Evolutionary conservation across 306 rosid species (phyloP).

Genomic region (Biancaea sappan): DNA sequence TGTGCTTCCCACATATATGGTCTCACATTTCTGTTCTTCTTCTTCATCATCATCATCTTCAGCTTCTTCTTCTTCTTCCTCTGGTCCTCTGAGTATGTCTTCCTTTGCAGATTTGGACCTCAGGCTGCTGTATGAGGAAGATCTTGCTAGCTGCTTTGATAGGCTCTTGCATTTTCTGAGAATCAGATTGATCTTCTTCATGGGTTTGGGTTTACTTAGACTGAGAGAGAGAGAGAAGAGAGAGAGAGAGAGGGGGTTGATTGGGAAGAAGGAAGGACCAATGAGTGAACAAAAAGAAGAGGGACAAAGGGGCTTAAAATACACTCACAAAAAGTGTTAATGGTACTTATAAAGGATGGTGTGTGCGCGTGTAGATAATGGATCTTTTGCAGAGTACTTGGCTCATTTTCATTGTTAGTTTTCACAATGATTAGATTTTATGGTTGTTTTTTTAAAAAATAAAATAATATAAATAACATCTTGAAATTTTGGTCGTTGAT

Average conservation of each 20-base stretch:
- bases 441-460: too few species aligned
- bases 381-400: too few species aligned
- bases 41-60: background rate
- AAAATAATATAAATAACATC: too few species aligned
- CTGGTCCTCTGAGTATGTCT: constrained; percentile 41
- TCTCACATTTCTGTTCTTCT: constrained; percentile 36
- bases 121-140: constrained; percentile 70
- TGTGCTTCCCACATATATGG: constrained; percentile 76
- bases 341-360: constrained; percentile 37
- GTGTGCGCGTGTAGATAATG: too few species aligned
- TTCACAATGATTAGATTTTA: too few species aligned
- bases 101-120: constrained; percentile 75
- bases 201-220: constrained; percentile 22
- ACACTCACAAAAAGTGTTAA: constrained; percentile 45
- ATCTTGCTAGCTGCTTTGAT: constrained; percentile 77
- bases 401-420: too few species aligned
- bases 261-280: background rate
- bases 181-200: constrained; percentile 74
- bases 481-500: too few species aligned
- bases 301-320: constrained; percentile 51
- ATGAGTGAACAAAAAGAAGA: constrained; percentile 27
- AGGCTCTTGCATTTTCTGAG: constrained; percentile 89
- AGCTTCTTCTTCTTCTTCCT: background rate
- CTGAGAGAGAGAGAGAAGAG: background rate
- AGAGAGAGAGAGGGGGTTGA: constrained; percentile 16